Evolutionary conservation across 2,329 filamentous ascomycete species (phyloP).

Genomic region (Hypomyces perniciosus): DNA sequence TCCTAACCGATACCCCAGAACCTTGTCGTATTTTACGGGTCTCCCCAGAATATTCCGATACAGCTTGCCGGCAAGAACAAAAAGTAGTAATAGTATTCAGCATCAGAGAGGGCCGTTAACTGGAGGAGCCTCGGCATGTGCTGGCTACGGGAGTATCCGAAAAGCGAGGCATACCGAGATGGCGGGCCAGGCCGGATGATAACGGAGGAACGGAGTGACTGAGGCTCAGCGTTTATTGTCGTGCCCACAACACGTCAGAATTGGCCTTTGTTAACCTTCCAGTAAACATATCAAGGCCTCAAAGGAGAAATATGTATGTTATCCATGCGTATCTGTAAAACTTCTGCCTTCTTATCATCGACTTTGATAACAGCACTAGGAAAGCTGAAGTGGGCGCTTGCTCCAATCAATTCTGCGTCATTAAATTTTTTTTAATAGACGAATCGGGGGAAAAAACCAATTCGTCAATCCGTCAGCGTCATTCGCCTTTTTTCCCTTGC

Average conservation of each 20-base stretch:
- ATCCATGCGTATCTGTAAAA: background rate
- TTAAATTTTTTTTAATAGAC: conserved; percentile 11
- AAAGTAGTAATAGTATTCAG: too few relatives aligned
- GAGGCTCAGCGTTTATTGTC: too few relatives aligned
- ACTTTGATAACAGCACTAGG: conserved; percentile 2
- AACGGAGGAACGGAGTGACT: background rate
- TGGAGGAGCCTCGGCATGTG: conserved; percentile 10
- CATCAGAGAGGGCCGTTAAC: conserved; percentile 2
- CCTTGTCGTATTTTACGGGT: background rate
- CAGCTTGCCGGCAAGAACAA: background rate
- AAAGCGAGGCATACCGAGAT: background rate
- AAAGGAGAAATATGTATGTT: too few relatives aligned
- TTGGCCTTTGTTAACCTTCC: too few relatives aligned
- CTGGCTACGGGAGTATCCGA: conserved; percentile 2
- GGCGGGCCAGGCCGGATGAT: background rate
- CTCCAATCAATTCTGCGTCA: conserved; percentile 13
- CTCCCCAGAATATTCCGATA: conserved; percentile 6
- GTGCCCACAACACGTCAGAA: too few relatives aligned
- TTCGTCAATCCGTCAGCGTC: conserved; percentile 9
- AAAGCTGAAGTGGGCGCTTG: conserved; percentile 7
- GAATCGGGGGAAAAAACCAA: conserved; percentile 6
- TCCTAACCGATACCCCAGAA: too few relatives aligned
- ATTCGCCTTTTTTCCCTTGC: conserved; percentile 7
- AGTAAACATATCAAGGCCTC: too few relatives aligned
- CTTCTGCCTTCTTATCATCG: background rate